Evolutionary conservation across 202 grass and related monocot genomes (phyloP).

Genomic region (Saccharum hybrid): DNA sequence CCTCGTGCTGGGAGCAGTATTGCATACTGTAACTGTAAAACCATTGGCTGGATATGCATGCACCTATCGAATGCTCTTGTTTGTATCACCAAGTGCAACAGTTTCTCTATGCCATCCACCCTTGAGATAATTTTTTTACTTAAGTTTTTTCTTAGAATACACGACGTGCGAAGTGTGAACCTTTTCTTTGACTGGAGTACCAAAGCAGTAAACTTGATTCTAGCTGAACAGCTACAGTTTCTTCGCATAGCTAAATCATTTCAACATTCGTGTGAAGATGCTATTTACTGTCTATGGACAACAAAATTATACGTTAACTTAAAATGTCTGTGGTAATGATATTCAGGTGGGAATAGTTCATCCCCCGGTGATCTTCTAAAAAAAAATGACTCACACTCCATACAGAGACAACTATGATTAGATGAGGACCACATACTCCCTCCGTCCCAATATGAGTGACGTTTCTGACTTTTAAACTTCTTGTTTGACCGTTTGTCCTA

Average conservation of each 20-base stretch:
- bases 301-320: neutral
- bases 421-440: too few relatives aligned
- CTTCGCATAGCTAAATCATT: neutral
- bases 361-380: too few relatives aligned
- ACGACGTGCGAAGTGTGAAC: neutral
- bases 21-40: constrained; percentile 25
- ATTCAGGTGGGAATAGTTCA: too few relatives aligned
- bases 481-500: too few relatives aligned
- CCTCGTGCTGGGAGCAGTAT: neutral
- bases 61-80: neutral
- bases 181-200: neutral
- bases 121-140: neutral
- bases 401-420: too few relatives aligned
- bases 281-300: neutral
- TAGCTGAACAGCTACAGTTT: neutral
- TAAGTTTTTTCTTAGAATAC: neutral
- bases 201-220: neutral
- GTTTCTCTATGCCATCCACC: neutral
- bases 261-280: neutral
- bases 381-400: neutral
- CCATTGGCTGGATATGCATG: neutral
- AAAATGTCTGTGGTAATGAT: neutral
- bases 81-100: neutral
- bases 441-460: too few relatives aligned
- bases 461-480: too few relatives aligned